Evolutionary conservation across 2,329 filamentous ascomycete species (phyloP).

Genomic region (Trichoderma sp.): DNA sequence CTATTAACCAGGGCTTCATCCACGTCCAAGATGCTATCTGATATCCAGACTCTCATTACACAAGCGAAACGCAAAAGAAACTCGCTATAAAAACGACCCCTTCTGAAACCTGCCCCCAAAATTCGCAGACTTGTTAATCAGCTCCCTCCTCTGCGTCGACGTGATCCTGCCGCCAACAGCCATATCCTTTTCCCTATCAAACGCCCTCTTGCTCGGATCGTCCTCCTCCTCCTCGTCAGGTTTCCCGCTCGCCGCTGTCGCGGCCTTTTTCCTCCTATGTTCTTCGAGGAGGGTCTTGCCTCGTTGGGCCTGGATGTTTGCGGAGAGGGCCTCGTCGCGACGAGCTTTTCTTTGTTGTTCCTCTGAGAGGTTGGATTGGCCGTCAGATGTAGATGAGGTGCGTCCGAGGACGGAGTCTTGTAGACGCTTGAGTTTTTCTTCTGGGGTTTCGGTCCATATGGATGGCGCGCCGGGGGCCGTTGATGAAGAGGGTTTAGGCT

Average conservation of each 20-base stretch:
- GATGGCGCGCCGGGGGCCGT: slow-evolving; percentile 54
- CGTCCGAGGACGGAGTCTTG: slow-evolving; percentile 82
- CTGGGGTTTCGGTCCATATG: slow-evolving; percentile 90
- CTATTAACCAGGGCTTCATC: neutral
- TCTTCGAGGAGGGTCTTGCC: slow-evolving; percentile 62
- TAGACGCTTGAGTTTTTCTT: slow-evolving; percentile 79
- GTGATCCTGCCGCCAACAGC: slow-evolving; percentile 71
- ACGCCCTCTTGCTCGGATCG: slow-evolving; percentile 85
- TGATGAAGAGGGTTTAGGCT: slow-evolving; percentile 36
- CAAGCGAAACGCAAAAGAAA: neutral
- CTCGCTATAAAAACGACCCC: slow-evolving; percentile 60
- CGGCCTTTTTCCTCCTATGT: slow-evolving; percentile 48
- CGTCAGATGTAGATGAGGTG: slow-evolving; percentile 36
- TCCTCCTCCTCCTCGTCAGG: slow-evolving; percentile 70
- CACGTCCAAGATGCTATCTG: neutral
- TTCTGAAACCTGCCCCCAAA: slow-evolving; percentile 82
- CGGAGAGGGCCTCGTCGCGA: slow-evolving; percentile 48
- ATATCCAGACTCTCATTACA: neutral
- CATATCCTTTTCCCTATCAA: slow-evolving; percentile 95
- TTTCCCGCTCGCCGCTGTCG: slow-evolving; percentile 55
- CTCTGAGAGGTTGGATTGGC: slow-evolving; percentile 37
- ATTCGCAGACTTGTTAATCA: slow-evolving; percentile 76
- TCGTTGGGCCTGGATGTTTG: slow-evolving; percentile 55
- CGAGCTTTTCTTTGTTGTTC: slow-evolving; percentile 60
- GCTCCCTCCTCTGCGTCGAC: slow-evolving; percentile 70